Evolutionary conservation across 306 rosid species (phyloP), one percentile per base, ranked within the genome.

Genomic region (Fragaria iinumae): DNA sequence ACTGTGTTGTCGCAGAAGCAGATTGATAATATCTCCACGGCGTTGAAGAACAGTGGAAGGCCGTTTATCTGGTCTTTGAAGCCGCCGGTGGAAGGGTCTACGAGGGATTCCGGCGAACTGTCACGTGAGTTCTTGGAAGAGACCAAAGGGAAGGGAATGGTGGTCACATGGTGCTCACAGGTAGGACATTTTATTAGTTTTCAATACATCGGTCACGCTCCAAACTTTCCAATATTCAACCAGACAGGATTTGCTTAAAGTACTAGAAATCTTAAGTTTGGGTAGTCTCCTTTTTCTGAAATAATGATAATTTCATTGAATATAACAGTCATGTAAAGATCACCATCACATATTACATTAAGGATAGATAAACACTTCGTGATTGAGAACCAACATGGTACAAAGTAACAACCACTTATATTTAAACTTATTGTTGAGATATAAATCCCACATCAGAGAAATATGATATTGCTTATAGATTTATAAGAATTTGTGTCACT

Each of bases 21-120:
- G 43, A 74, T 89, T 2, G 77, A 86, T 6, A 84, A 77, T 41
- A 75, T 89, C 70, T 85, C 89, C 1, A 27, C 0, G 36, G 90
- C 85, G 27, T 45, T 91, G 81, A 85, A 50, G 77, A 84, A 81
- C 20, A 85, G 76, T 76, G 72, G 83, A n/a, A 89, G 73, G 39
- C 32, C 81, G 0, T 91, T 91, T 78, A 64, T 91, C 11, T 91
- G 93, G 96, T 91, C 89, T 18, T 50, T 89, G 6, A 91, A 86
- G 77, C 80, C 82, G 34, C 18, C 73, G 2, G 82, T 41, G 4
- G 56, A 78, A 36, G 45, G 71, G 2, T 68, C 76, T 0, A 20
- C 62, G 27, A 36, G 25, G 25, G 21, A 48, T 0, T 62, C 2
- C n/a, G 77, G 53, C 21, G 60, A 76, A 65, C 44, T 88, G 57